Evolutionary conservation across 2,329 filamentous ascomycete species (phyloP).

Genomic region (Diplodia scrobiculata): DNA sequence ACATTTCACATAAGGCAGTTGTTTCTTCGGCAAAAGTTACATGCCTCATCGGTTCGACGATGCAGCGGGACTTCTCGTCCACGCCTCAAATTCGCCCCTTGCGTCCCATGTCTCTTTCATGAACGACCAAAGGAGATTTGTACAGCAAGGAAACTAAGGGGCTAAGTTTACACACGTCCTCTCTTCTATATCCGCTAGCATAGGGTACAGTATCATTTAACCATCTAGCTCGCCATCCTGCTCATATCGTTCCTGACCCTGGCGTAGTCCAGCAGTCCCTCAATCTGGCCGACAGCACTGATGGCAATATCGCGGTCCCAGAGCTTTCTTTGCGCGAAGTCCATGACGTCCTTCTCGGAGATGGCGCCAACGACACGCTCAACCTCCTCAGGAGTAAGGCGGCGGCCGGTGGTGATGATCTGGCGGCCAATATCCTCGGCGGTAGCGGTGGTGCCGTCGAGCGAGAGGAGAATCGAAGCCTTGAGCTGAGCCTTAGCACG

Average conservation of each 20-base stretch:
- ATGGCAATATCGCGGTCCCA: conserved; percentile 98
- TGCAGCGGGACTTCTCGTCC: neutral
- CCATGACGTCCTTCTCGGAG: conserved; percentile 95
- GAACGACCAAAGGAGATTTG: conserved; percentile 25
- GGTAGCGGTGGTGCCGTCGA: conserved; percentile 95
- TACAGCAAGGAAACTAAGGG: conserved; percentile 30
- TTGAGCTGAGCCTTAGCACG: conserved; percentile 99
- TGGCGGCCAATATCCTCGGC: conserved; percentile 98
- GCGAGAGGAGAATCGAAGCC: conserved; percentile 93
- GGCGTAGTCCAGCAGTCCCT: conserved; percentile 77
- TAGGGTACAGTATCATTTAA: conserved; percentile 10
- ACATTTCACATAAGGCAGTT: neutral
- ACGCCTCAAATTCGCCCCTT: neutral
- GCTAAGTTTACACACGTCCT: conserved; percentile 29
- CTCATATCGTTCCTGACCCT: conserved; percentile 82
- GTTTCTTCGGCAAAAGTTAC: neutral
- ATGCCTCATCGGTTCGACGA: neutral
- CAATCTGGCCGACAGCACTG: conserved; percentile 88
- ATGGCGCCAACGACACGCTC: conserved; percentile 87
- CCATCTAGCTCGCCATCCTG: conserved; percentile 55
- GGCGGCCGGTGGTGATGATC: conserved; percentile 93
- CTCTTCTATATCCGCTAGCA: conserved; percentile 27
- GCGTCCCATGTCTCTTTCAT: conserved; percentile 12
- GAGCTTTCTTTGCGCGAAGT: conserved; percentile 89
- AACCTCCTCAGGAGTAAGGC: conserved; percentile 88